Conservation (phyloP, 805 yeast genomes). For the Ogataea philodendri region DNA sequence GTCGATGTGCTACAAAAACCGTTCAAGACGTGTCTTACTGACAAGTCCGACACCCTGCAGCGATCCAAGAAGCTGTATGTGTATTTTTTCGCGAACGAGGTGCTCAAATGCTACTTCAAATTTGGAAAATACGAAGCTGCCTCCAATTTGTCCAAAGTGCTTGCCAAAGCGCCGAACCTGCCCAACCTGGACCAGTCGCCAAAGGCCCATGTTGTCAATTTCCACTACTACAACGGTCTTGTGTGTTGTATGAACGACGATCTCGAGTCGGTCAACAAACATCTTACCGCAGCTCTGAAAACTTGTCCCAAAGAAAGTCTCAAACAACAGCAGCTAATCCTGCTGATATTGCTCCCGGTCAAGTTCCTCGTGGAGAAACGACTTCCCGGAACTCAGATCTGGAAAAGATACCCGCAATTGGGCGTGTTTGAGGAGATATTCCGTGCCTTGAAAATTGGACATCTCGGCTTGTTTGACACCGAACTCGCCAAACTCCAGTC, state of each 20-base stretch:
- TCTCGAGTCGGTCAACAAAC: constrained; percentile 47
- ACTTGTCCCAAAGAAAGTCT: constrained; percentile 30
- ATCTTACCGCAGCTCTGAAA: constrained; percentile 50
- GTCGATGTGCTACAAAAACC: constrained; percentile 56
- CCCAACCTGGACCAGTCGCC: constrained; percentile 48
- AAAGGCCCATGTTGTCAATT: constrained; percentile 56
- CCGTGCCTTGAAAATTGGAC: constrained; percentile 50
- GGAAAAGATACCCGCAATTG: constrained; percentile 43
- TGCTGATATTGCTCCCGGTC: constrained; percentile 63
- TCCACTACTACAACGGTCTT: constrained; percentile 67
- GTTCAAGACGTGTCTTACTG: constrained; percentile 75
- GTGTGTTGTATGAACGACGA: constrained; percentile 66
- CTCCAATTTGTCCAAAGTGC: constrained; percentile 67
- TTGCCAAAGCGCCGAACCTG: constrained; percentile 53
- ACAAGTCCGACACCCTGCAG: constrained; percentile 53
- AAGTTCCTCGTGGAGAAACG: constrained; percentile 47
- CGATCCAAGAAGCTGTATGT: constrained; percentile 60
- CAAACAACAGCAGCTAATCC: constrained; percentile 44
- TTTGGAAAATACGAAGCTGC: constrained; percentile 70
- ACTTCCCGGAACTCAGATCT: constrained; percentile 44
- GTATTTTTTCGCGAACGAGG: constrained; percentile 66
- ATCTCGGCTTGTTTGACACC: constrained; percentile 49
- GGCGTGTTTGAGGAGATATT: constrained; percentile 48
- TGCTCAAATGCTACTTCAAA: constrained; percentile 67
- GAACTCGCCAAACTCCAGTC: constrained; percentile 44